These are phyloP conservation scores for Penicillium janthinellum DNA, from an alignment of 2,329 filamentous ascomycete genomes.

Conservation along the genomic window DNA sequence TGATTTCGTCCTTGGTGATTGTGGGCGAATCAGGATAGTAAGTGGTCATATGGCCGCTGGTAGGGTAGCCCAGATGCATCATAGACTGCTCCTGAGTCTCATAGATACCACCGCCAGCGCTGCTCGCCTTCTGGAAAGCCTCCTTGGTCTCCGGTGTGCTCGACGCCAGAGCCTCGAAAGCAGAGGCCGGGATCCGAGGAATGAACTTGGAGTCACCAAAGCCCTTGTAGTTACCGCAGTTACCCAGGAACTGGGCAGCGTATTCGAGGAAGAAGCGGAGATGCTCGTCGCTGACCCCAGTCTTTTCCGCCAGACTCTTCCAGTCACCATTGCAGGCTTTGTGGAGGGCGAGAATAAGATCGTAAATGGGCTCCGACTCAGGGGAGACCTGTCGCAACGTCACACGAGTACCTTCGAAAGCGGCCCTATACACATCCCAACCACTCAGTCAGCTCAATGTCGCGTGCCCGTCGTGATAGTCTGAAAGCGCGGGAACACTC, in stretches of 20 bases:
- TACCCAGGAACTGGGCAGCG: slow-evolving; percentile 75
- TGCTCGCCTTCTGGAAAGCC: slow-evolving; percentile 66
- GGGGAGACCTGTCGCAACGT: slow-evolving; percentile 80
- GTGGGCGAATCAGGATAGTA: slow-evolving; percentile 77
- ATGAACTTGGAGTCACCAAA: slow-evolving; percentile 86
- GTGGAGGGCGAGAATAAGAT: slow-evolving; percentile 75
- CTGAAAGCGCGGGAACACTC: slow-evolving; percentile 21
- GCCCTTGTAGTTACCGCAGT: slow-evolving; percentile 82
- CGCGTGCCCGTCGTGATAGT: background rate
- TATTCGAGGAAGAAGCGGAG: slow-evolving; percentile 74
- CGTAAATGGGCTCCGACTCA: slow-evolving; percentile 78
- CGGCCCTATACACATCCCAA: slow-evolving; percentile 58
- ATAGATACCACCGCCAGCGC: slow-evolving; percentile 66
- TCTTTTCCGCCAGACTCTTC: slow-evolving; percentile 65
- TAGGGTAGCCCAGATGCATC: slow-evolving; percentile 75
- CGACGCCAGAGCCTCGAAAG: slow-evolving; percentile 65
- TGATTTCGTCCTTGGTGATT: slow-evolving; percentile 76
- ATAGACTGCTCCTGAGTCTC: slow-evolving; percentile 63
- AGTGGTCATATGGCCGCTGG: slow-evolving; percentile 74
- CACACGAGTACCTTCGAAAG: slow-evolving; percentile 75
- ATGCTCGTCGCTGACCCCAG: slow-evolving; percentile 64
- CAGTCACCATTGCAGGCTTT: slow-evolving; percentile 69
- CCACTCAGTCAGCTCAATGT: slow-evolving; percentile 12
- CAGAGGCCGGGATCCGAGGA: slow-evolving; percentile 66
- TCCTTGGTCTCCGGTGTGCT: slow-evolving; percentile 61